Base-by-base conservation (phyloP, 768 basidiomycete species). In the Galerina marginata region DNA sequence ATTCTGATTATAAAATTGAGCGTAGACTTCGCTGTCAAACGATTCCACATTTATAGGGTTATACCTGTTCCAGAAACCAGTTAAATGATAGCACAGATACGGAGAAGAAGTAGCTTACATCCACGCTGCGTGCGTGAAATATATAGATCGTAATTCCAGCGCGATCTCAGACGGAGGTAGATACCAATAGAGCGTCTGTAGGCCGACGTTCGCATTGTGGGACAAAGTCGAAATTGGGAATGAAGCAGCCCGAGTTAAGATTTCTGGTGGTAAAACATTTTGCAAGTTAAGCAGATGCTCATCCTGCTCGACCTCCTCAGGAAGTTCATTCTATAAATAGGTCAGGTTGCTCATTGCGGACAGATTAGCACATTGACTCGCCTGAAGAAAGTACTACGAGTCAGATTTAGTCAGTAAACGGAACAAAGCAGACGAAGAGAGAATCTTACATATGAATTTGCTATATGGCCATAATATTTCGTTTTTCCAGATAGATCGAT, bases 391-490 rank as follows among this genome's bases (percentile, higher is more conserved):
- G 65, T 90, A 87, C 91, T 92, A 56, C 67, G 33, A 69, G 58
- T 54, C 61, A 57, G 33, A 51, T 43, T 54, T 15, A 43, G 26
- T 29, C 33, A 40, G 29, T 38, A 57, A 25, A 25, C 50, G 48
- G 14, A 16, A 46, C 39, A 20, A 20, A 20, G 20, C 45, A 44
- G 4, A 46, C 65, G 58, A 33, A 48, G 59, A 38, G 38, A 58
- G 20, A 45, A 36, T 72, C 86, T 62, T 67, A 91, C 91, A 85
- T 85, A 91, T 11, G 91, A 92, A 63, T 87, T 91, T 20, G 91
- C 91, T 23, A 82, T 89, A 36, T 87, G 87, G 10, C 91, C 90
- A 64, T 83, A 91, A 67, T 90, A 92, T 68, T 89, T 92, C 23
- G 90, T 84, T 46, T 86, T 84, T 6, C 91, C 91, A 1, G 87